These are phyloP conservation scores for Suillus plorans DNA, from an alignment of 768 basidiomycete genomes.

Conservation along the genomic window DNA sequence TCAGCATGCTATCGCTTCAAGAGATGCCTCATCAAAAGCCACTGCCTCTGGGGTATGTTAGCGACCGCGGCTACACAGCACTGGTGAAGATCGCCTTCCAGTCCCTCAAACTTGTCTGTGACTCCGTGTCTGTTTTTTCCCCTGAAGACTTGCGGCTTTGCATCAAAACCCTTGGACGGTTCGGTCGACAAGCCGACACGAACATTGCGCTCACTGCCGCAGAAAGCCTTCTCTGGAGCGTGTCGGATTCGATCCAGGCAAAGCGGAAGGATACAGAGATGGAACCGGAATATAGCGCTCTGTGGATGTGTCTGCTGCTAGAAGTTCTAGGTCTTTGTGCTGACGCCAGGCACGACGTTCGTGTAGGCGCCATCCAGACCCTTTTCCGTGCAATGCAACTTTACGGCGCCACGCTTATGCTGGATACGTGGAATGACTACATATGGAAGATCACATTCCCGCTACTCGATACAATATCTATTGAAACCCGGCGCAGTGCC, in stretches of 20 bases:
- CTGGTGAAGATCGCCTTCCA: constrained; percentile 94
- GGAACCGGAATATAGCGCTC: constrained; percentile 68
- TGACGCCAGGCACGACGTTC: constrained; percentile 82
- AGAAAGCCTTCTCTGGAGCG: constrained; percentile 90
- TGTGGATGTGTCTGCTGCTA: constrained; percentile 91
- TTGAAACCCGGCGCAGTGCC: constrained; percentile 45
- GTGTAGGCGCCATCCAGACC: constrained; percentile 93
- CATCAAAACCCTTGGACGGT: constrained; percentile 87
- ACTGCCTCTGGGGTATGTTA: constrained; percentile 54
- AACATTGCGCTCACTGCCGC: constrained; percentile 95
- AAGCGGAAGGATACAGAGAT: constrained; percentile 67
- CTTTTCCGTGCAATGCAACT: constrained; percentile 91
- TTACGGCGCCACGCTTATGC: constrained; percentile 83
- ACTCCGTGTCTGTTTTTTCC: constrained; percentile 81
- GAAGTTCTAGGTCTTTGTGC: constrained; percentile 82
- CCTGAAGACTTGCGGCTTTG: constrained; percentile 82
- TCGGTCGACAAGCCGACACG: constrained; percentile 89
- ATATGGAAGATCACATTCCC: constrained; percentile 90
- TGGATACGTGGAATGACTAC: constrained; percentile 85
- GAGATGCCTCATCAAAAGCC: constrained; percentile 39
- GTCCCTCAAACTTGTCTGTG: constrained; percentile 90
- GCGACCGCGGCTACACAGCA: constrained; percentile 67
- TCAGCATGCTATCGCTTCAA: constrained; percentile 40
- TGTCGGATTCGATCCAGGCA: constrained; percentile 91
- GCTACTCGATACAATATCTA: constrained; percentile 67